Evolutionary conservation across 306 rosid species (phyloP), one percentile per base, ranked within the genome.

Genomic region (Casuarina glauca): DNA sequence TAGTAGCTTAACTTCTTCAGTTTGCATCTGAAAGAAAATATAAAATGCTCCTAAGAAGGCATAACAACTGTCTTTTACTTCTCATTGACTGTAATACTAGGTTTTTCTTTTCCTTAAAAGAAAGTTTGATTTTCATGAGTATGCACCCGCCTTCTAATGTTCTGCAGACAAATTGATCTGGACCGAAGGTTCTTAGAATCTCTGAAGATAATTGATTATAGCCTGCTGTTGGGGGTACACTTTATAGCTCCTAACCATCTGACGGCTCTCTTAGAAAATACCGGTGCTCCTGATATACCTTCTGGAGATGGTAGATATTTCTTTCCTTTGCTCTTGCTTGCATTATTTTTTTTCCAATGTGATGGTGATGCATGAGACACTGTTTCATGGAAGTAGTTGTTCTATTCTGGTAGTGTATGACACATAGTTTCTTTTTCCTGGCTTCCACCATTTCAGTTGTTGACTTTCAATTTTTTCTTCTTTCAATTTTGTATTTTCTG

Each of bases 191-290:
- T 95, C 90, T 86, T 95, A 92, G 88, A 91, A 86, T 95, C 99
- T 73, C 97, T 84, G 86, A 88, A 81, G 19, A 91, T 95, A 77
- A 93, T 95, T 48, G 99, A 95, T 85, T 95, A 95, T 74, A 95
- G 99, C 82, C 97, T 95, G 78, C 88, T 95, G 78, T 83, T 95
- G 89, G 99, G 99, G 72, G 74, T 95, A 72, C 97, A 95, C 88
- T 90, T 95, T 86, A 87, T 96, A 91, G 97, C 97, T 82, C 99
- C 99, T 70, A 90, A 91, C 83, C 85, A 87, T 85, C 90, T 91
- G 73, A 95, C 84, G 83, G 82, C 90, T 67, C 86, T 89, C 49
- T 88, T 70, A 16, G 93, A 89, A 74, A 82, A 82, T 83, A 79
- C 85, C 38, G 80, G 74, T 79, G 16, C 88, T 74, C 80, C 53